Percentiles rank a stretch among this genome's conserved stretches.
Conservation (phyloP, 2,329 filamentous ascomycete species). For the Graphilbum fragrans region DNA sequence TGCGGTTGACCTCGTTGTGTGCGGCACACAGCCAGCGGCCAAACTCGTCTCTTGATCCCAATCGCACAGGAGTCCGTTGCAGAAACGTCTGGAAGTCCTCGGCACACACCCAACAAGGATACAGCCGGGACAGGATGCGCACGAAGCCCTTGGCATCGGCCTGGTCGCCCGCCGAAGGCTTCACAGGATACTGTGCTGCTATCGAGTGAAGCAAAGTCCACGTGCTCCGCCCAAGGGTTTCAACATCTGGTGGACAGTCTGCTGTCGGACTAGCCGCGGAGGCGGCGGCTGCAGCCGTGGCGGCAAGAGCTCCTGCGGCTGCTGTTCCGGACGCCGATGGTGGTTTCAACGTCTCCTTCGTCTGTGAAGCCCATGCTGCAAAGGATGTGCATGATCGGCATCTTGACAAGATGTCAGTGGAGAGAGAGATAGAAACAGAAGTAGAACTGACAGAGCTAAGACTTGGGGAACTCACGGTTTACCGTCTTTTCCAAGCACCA, state of each 20-base stretch:
- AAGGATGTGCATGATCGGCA: constrained; percentile 64
- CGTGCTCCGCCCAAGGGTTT: constrained; percentile 70
- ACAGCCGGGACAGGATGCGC: constrained; percentile 68
- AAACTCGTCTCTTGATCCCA: constrained; percentile 54
- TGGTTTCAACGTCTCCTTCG: not conserved
- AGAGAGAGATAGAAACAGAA: not conserved
- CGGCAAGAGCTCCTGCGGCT: constrained; percentile 15
- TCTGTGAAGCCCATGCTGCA: constrained; percentile 45
- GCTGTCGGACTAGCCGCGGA: constrained; percentile 26
- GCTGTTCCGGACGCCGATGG: constrained; percentile 7
- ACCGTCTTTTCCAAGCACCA: constrained; percentile 67
- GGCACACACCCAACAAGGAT: constrained; percentile 93
- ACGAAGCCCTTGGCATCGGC: constrained; percentile 69
- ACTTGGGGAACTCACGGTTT: constrained; percentile 54
- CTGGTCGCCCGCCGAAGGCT: constrained; percentile 58
- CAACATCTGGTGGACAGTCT: constrained; percentile 86
- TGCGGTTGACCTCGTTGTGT: constrained; percentile 78
- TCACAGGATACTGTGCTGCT: constrained; percentile 70
- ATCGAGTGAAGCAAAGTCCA: constrained; percentile 94
- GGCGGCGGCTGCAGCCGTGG: constrained; percentile 20
- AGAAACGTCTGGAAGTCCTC: constrained; percentile 84
- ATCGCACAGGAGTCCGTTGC: constrained; percentile 52
- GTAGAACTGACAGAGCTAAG: constrained; percentile 10
- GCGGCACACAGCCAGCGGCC: constrained; percentile 75
- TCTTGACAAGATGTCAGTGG: constrained; percentile 24